Base-by-base conservation (phyloP, 495 filamentous ascomycete genomes). In the Penicillium daleae region DNA sequence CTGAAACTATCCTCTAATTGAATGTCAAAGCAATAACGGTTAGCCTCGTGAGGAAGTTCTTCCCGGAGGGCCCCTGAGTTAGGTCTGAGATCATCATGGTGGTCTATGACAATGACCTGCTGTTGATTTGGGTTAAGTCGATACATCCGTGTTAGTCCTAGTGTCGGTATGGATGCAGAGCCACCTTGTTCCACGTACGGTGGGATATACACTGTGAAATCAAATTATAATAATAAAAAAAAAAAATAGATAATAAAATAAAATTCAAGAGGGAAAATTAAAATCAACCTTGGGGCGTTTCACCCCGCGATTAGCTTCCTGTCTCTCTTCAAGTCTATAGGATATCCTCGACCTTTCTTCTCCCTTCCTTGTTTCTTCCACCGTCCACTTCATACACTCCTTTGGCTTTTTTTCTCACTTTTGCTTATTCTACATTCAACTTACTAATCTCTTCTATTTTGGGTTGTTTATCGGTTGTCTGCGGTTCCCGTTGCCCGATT, bases 291-390 rank as follows among this genome's bases (percentile, higher is more conserved):
- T 60, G 58, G 59, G 67, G 63, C 68, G 70, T 76, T 74, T 76
- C 74, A 76, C 74, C 74, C 73, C 74, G 69, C 74, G 72, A 74
- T 76, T 74, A 74, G 74, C 72, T 71, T 68, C 66, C 44, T 53
- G 42, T 66, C 64, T 71, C 64, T 71, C 57, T 62, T 68, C 62
- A 51, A 54, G 59, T 71, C 68, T 71, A 69, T 71, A 69, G 61
- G 58, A 65, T 57, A 56, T 67, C 57, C 60, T 59, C 57, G 59
- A 59, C 59, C 66, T 64, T 59, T 59, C 61, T 57, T 62, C 65
- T 42, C 55, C 40, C 54, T 56, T 29, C 44, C 53, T 27, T 52
- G 49, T 27, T 64, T 57, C 62, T 50, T 42, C 57, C 56, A 42
- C 58, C 57, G 39, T 68, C 63, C 67, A 58, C 63, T 68, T 71